phyloP scores from a whole-genome alignment of 805 yeast genomes.

The Metschnikowia santaceciliae region DNA sequence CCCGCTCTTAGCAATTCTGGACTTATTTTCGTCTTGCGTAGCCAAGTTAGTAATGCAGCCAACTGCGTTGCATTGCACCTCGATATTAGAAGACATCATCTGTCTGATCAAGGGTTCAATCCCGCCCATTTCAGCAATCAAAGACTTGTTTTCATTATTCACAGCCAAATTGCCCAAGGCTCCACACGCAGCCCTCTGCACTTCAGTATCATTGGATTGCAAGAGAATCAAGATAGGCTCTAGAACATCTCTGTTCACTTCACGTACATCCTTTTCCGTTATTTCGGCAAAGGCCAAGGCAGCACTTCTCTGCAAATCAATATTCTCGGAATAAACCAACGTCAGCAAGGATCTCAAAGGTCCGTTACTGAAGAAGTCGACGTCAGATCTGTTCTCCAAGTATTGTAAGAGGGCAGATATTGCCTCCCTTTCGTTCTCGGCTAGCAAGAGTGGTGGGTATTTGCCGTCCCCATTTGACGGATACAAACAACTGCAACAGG shows the following conservation, averaged over 20 bases:
- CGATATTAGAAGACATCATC: conserved; percentile 96
- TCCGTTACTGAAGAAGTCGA: conserved; percentile 84
- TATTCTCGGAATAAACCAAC: conserved; percentile 88
- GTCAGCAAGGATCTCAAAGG: conserved; percentile 88
- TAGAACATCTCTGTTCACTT: conserved; percentile 84
- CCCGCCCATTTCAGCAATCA: conserved; percentile 98
- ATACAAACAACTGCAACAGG: conserved; percentile 39
- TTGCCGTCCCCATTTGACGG: conserved; percentile 50
- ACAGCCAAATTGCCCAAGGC: conserved; percentile 98
- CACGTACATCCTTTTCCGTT: conserved; percentile 91
- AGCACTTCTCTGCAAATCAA: conserved; percentile 93
- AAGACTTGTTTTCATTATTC: conserved; percentile 86
- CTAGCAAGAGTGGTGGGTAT: conserved; percentile 72
- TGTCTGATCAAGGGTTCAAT: conserved; percentile 93
- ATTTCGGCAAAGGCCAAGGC: conserved; percentile 98
- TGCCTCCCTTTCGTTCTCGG: conserved; percentile 96
- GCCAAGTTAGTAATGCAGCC: conserved; percentile 98
- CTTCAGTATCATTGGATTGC: conserved; percentile 87
- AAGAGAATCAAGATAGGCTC: conserved; percentile 88
- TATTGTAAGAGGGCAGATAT: conserved; percentile 85
- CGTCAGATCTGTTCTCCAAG: conserved; percentile 80
- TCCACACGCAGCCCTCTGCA: conserved; percentile 98
- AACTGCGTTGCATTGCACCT: conserved; percentile 98
- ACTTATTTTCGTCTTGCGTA: conserved; percentile 94
- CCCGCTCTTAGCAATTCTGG: conserved; percentile 93